A percentile compares a stretch with the other conserved stretches of the same genome.
These are phyloP conservation scores for Calocybe cyanea DNA, from an alignment of 768 basidiomycete species.

Conservation along the genomic window DNA sequence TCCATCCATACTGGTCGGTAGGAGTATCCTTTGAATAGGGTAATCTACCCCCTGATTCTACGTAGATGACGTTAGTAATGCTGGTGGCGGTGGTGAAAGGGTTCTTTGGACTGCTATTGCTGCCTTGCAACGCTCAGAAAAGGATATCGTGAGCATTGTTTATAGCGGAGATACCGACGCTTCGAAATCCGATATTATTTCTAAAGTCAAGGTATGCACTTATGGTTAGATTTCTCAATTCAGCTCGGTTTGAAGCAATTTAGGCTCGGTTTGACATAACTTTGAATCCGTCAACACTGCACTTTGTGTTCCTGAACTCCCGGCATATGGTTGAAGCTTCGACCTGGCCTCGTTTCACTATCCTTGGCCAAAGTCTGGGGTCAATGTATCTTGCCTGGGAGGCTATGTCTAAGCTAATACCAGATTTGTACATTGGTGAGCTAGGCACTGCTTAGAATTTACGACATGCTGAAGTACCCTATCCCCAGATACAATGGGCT, in stretches of 20 bases:
- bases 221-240: background rate
- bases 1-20: constrained; percentile 93
- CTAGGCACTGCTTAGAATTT: background rate
- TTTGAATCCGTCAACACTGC: constrained; percentile 59
- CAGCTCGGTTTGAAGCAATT: background rate
- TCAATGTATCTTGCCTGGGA: constrained; percentile 83
- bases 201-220: constrained; percentile 68
- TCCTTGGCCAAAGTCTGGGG: constrained; percentile 88
- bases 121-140: constrained; percentile 64
- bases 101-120: constrained; percentile 92
- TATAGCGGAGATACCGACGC: constrained; percentile 88
- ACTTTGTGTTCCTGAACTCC: constrained; percentile 78
- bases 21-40: background rate
- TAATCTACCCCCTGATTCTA: constrained; percentile 31
- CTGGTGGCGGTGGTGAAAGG: constrained; percentile 94
- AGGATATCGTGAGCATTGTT: constrained; percentile 67
- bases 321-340: constrained; percentile 75
- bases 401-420: constrained; percentile 73
- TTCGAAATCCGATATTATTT: constrained; percentile 75
- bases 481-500: constrained; percentile 90
- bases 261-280: constrained; percentile 81
- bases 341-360: constrained; percentile 87
- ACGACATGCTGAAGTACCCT: constrained; percentile 8
- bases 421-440: constrained; percentile 89
- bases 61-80: constrained; percentile 60